Evolutionary conservation across 1,284 basidiomycete species (phyloP).

Genomic region (Pulveroboletus sp.): DNA sequence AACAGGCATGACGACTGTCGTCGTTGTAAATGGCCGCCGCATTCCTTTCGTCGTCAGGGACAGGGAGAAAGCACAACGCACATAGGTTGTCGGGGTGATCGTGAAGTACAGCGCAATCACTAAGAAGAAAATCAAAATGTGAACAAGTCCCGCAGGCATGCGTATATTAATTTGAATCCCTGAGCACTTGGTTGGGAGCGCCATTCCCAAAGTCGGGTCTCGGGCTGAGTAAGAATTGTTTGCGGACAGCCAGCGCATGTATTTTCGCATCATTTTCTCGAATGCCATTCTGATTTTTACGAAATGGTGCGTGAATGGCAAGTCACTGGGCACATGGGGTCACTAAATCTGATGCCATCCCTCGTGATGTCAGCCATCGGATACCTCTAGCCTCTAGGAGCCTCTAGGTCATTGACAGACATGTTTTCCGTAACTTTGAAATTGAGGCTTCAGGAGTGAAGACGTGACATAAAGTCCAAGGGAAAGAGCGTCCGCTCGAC

Average conservation of each 20-base stretch:
- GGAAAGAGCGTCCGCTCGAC: not conserved
- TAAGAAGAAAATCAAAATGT: not conserved
- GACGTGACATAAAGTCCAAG: not conserved
- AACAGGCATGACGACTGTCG: not conserved
- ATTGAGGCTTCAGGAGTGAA: not conserved
- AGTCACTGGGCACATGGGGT: not conserved
- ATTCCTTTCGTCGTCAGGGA: not conserved
- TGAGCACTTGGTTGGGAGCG: not conserved
- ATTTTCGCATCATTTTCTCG: not conserved
- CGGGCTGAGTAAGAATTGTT: not conserved
- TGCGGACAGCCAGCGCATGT: not conserved
- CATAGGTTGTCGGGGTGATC: no score
- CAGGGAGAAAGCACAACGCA: not conserved
- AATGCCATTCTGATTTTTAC: not conserved
- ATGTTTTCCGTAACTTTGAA: not conserved
- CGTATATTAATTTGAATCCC: no score
- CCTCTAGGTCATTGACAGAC: not conserved
- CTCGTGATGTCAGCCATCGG: not conserved
- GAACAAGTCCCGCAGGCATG: not conserved
- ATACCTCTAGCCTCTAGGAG: no score
- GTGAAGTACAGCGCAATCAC: not conserved
- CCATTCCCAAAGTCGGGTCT: not conserved
- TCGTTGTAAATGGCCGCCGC: not conserved
- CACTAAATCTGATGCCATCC: not conserved
- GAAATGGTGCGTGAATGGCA: not conserved